Base-by-base conservation (phyloP, 2,329 filamentous ascomycete genomes). In the Thelonectria rubi region DNA sequence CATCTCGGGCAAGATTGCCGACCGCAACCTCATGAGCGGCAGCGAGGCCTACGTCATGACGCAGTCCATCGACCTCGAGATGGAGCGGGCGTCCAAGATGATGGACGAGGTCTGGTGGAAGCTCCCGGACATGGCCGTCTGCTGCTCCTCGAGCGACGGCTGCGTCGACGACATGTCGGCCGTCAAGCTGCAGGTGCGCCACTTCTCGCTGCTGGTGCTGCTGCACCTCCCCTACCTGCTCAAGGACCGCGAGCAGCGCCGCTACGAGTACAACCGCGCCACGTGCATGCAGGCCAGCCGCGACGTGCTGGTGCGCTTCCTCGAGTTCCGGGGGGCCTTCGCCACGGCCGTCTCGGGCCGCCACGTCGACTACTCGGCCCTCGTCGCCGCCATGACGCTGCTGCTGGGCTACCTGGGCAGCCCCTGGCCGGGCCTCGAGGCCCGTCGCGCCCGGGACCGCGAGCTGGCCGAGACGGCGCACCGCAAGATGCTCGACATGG, bases 191-290 rank as follows among this genome's bases (percentile, higher is more conserved):
- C 84, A 87, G 59, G 76, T 86, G 47, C 77, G 79, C 2, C 82
- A 86, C 62, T 80, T 82, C 65, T 79, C 81, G 34, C 76, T 86
- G 3, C 73, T 86, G 8, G 79, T 83, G 34, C 77, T 84, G 9
- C 77, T 87, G 0, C 84, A 88, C 61, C 76, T 87, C 1, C 85
- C 85, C 0, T 86, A 83, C 62, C 81, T 87, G 72, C 77, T 86
- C 11, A 78, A 76, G 21, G 72, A 78, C 18, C 76, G 77, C 17
- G 72, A 73, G 7, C 76, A 77, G 15, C 80, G 80, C 56, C 79
- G 82, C 18, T 81, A 83, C 66, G 84, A 80, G 65, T 84, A 80
- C 57, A 77, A 78, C 12, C 69, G 72, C 5, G 46, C 61, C 2
- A 80, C 79, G 1, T 83, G 82, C 61, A 72, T 85, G 47, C 78